These are phyloP conservation scores for Candida sakaeoensis DNA, from an alignment of 805 yeast species.

Conservation along the genomic window DNA sequence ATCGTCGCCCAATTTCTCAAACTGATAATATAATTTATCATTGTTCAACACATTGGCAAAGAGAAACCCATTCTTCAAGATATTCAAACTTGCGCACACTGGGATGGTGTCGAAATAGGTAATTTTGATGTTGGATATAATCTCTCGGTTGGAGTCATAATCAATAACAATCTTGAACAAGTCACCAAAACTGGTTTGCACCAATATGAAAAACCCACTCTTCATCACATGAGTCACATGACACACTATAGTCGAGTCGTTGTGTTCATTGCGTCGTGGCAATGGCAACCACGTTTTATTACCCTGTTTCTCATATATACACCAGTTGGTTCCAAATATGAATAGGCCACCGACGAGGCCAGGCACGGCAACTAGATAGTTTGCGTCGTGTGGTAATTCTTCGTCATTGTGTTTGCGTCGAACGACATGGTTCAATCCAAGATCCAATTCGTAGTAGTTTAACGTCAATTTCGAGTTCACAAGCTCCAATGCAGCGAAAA, in stretches of 20 bases:
- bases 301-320: slow-evolving; percentile 48
- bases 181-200: slow-evolving; percentile 75
- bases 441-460: slow-evolving; percentile 75
- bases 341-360: slow-evolving; percentile 62
- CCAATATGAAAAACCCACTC: slow-evolving; percentile 56
- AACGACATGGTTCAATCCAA: slow-evolving; percentile 77
- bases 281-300: slow-evolving; percentile 40
- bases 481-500: slow-evolving; percentile 76
- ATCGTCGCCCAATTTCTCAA: slow-evolving; percentile 69
- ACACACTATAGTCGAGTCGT: slow-evolving; percentile 39
- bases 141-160: slow-evolving; percentile 43
- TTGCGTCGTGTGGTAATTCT: slow-evolving; percentile 31
- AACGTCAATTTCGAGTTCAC: slow-evolving; percentile 39
- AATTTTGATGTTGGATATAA: slow-evolving; percentile 42
- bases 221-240: slow-evolving; percentile 65
- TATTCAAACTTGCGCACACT: slow-evolving; percentile 47
- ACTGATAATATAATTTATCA: slow-evolving; percentile 70
- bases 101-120: slow-evolving; percentile 79
- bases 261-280: slow-evolving; percentile 45
- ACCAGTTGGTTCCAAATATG: slow-evolving; percentile 53
- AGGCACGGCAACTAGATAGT: slow-evolving; percentile 63
- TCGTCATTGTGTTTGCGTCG: slow-evolving; percentile 26
- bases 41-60: slow-evolving; percentile 63
- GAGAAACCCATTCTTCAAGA: slow-evolving; percentile 73
- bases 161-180: slow-evolving; percentile 57